Percentiles rank a stretch among this genome's conserved stretches.
Conservation (phyloP, 2,329 filamentous ascomycete species). For the Myriangium duriaei region DNA sequence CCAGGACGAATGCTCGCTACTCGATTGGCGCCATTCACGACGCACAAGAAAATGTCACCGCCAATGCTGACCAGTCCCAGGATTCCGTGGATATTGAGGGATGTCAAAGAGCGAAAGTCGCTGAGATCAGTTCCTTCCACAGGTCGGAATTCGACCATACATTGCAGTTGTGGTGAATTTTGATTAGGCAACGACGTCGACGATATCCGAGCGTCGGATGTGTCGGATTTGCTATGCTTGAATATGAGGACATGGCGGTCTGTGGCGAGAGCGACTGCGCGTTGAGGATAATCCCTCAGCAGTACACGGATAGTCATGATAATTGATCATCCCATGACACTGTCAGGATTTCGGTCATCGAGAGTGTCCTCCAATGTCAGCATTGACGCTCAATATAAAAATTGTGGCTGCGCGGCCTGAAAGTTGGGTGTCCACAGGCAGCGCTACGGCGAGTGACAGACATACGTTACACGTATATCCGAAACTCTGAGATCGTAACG, state of each 20-base stretch:
- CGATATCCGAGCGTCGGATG: slow-evolving; percentile 35
- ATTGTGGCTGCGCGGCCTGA: no score
- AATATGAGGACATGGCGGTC: slow-evolving; percentile 71
- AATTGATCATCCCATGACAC: background rate
- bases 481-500: no score
- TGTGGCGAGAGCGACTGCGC: slow-evolving; percentile 77
- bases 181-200: slow-evolving; percentile 23
- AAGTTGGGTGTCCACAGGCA: no score
- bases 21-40: slow-evolving; percentile 66
- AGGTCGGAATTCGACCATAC: slow-evolving; percentile 78
- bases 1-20: slow-evolving; percentile 75
- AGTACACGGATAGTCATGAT: slow-evolving; percentile 60
- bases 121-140: slow-evolving; percentile 52
- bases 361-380: no score
- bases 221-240: slow-evolving; percentile 58
- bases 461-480: no score
- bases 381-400: no score
- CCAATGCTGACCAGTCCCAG: slow-evolving; percentile 75
- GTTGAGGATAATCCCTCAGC: slow-evolving; percentile 74
- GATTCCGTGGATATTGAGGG: slow-evolving; percentile 68
- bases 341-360: no score
- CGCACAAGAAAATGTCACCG: slow-evolving; percentile 78
- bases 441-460: no score
- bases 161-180: slow-evolving; percentile 41
- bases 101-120: slow-evolving; percentile 65